Base-by-base conservation (phyloP, 371 early-diverging fungal species). In the Mucor circinelloides region DNA sequence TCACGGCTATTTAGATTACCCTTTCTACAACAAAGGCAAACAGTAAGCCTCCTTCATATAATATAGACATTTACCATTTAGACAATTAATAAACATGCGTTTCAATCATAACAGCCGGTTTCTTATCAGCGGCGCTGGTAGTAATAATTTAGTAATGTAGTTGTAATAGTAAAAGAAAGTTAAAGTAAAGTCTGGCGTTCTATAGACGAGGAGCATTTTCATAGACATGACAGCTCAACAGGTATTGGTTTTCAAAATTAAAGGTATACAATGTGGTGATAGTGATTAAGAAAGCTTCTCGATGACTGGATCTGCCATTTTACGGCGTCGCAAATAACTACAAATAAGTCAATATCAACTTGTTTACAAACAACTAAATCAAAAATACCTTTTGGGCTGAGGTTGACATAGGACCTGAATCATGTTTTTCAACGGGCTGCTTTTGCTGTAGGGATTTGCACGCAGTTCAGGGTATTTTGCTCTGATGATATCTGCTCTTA, bases 391-490 rank as follows among this genome's bases (percentile, higher is more conserved):
- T 70, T 81, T 80, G 7, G 85, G 83, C 17, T 82, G 79, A 36
- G 88, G 87, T 57, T 85, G 71, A 68, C 85, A 90, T n/a, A 90
- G 73, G 0, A 85, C 79, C 27, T 85, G 80, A 8, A 80, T 58
- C 69, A 88, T 82, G 67, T 90, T 90, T 44, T 54, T 64, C 28
- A 76, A 66, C 2, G 83, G 71, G 34, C 74, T 82, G 5, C 78
- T 80, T 30, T 70, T 81, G 62, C 82, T 85, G 66, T 85, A 90
- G 6, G 83, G 83, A 42, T 87, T 85, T 2, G 76, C 71, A 31
- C 72, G 80, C 31, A 74, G 68, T 63, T 79, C 76, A 19, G 82
- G 77, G 15, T 81, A 68, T 65, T 82, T 81, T 70, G 86, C 73
- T 13, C 80, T 70, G 2, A 85, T 74, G 21, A 83, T 81, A 27